phyloP scores from a whole-genome alignment of 2,329 filamentous ascomycete genomes.

The Monilinia fructicola region DNA sequence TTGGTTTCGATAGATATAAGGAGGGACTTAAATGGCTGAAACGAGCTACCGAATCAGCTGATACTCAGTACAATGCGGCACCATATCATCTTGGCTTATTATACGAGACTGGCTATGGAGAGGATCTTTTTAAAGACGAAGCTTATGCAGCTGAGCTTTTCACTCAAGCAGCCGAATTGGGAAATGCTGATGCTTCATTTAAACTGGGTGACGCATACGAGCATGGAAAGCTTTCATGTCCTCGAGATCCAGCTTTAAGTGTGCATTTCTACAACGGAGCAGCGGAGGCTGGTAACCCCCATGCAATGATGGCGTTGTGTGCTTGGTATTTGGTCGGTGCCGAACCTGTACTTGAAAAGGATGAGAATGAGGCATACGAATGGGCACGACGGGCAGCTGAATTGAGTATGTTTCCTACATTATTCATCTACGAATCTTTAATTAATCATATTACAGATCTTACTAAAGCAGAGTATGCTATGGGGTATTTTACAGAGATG shows the following conservation, averaged over 20 bases:
- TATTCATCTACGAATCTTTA: neutral
- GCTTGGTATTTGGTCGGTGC: conserved; percentile 98
- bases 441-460: conserved; percentile 36
- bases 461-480: conserved; percentile 79
- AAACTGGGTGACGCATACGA: conserved; percentile 96
- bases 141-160: conserved; percentile 90
- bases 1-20: conserved; percentile 80
- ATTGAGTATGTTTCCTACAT: conserved; percentile 60
- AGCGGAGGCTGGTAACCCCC: conserved; percentile 77
- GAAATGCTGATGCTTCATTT: conserved; percentile 81
- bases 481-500: conserved; percentile 98
- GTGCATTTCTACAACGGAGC: conserved; percentile 97
- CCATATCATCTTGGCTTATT: conserved; percentile 87
- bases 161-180: conserved; percentile 89
- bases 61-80: conserved; percentile 86
- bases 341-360: conserved; percentile 86
- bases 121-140: conserved; percentile 89
- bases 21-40: conserved; percentile 98
- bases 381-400: conserved; percentile 90
- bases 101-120: conserved; percentile 90
- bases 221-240: conserved; percentile 83
- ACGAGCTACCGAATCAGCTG: conserved; percentile 83
- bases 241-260: conserved; percentile 85
- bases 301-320: conserved; percentile 96
- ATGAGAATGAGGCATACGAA: conserved; percentile 94